phyloP scores from a whole-genome alignment of 352 stramenopile genomes.

The Aphanomyces euteiches region DNA sequence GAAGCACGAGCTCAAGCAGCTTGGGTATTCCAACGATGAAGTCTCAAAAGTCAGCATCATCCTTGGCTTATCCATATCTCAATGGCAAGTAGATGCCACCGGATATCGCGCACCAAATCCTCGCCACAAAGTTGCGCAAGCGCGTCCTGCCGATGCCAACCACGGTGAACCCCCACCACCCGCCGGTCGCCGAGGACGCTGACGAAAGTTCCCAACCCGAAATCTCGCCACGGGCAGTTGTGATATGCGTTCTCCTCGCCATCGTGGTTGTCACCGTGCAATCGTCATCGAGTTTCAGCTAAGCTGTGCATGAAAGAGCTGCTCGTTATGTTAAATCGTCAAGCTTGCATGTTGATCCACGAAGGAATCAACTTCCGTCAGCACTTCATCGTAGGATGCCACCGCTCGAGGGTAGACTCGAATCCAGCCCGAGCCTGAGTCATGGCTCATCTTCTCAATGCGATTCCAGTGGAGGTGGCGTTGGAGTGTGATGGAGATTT shows the following conservation, averaged over 20 bases:
- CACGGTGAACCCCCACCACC: not conserved
- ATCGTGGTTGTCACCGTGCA: not conserved
- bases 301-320: too few relatives aligned
- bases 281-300: not conserved
- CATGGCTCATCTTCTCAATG: slow-evolving; percentile 84
- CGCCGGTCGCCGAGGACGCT: not conserved
- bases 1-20: slow-evolving; percentile 27
- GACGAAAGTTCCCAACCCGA: not conserved
- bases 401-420: slow-evolving; percentile 81
- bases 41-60: slow-evolving; percentile 6
- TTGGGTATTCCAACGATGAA: slow-evolving; percentile 29
- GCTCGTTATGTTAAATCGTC: not conserved
- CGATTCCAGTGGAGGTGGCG: slow-evolving; percentile 85
- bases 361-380: slow-evolving; percentile 69
- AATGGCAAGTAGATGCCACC: slow-evolving; percentile 4
- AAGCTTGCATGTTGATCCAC: slow-evolving; percentile 1
- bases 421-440: slow-evolving; percentile 80
- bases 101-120: slow-evolving; percentile 4
- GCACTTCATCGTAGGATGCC: slow-evolving; percentile 67
- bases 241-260: not conserved
- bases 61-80: not conserved
- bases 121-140: not conserved
- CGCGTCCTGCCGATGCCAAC: not conserved
- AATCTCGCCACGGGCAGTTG: not conserved
- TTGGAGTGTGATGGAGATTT: slow-evolving; percentile 85